Percentiles rank a stretch among this genome's conserved stretches.
phyloP scores from a whole-genome alignment of 2,329 filamentous ascomycete species.

The Colletotrichum sp. region DNA sequence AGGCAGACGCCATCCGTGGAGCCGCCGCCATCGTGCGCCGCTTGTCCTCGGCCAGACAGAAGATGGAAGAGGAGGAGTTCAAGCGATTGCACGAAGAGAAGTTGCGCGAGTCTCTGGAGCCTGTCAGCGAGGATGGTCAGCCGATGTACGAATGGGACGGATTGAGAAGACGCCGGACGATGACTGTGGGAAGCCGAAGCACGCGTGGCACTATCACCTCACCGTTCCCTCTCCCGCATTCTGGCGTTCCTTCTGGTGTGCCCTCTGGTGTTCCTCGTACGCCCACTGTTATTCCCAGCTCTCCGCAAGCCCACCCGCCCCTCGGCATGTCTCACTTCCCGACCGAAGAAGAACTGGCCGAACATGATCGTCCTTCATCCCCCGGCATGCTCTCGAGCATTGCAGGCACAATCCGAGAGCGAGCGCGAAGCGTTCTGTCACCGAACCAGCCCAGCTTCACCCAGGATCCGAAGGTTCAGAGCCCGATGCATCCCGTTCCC shows the following conservation, averaged over 20 bases:
- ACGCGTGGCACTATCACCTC: constrained; percentile 17
- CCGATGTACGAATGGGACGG: constrained; percentile 86
- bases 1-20: constrained; percentile 94
- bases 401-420: constrained; percentile 59
- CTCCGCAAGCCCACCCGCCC: constrained; percentile 64
- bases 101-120: constrained; percentile 70
- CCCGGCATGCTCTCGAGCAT: constrained; percentile 59
- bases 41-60: constrained; percentile 76
- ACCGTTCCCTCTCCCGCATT: background rate
- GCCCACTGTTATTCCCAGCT: constrained; percentile 17
- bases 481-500: constrained; percentile 65
- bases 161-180: constrained; percentile 73
- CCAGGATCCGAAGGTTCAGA: constrained; percentile 48
- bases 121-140: constrained; percentile 78
- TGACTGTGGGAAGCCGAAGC: constrained; percentile 43
- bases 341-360: constrained; percentile 64
- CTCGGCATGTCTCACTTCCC: constrained; percentile 90
- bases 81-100: constrained; percentile 82
- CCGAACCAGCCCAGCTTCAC: constrained; percentile 45
- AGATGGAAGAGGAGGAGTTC: constrained; percentile 81
- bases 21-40: constrained; percentile 86
- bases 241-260: constrained; percentile 21
- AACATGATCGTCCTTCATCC: constrained; percentile 53
- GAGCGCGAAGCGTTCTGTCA: constrained; percentile 45
- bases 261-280: constrained; percentile 30